Evolutionary conservation across 2,329 filamentous ascomycete genomes (phyloP).

Genomic region (Cadophora sp.): DNA sequence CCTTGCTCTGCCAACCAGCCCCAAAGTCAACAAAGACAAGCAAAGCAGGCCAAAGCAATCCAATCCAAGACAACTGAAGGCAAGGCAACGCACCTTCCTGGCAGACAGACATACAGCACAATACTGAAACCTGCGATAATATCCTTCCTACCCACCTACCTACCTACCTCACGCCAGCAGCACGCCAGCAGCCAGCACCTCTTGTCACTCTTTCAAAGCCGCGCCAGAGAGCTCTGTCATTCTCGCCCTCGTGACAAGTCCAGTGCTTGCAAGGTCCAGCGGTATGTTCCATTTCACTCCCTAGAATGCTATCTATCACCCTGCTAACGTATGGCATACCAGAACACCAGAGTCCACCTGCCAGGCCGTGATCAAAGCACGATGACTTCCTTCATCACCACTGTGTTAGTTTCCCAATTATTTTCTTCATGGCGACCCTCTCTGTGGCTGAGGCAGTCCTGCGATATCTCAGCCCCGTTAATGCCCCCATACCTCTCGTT

Average conservation of each 20-base stretch:
- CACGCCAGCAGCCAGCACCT: neutral
- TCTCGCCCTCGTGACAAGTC: neutral
- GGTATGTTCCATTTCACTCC: conserved; percentile 1
- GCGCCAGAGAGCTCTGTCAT: neutral
- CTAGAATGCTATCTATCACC: conserved; percentile 33
- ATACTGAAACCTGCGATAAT: neutral
- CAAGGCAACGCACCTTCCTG: neutral
- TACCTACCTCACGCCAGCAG: neutral
- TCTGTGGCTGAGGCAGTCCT: conserved; percentile 41
- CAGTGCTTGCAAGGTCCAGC: neutral
- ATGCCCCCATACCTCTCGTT: conserved; percentile 35
- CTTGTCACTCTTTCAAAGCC: neutral
- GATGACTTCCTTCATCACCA: conserved; percentile 83
- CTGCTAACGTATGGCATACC: conserved; percentile 44
- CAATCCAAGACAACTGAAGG: neutral
- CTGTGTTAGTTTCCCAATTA: conserved; percentile 69
- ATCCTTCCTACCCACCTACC: no score
- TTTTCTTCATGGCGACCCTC: conserved; percentile 43
- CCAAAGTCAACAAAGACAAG: conserved; percentile 23
- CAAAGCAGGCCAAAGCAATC: neutral
- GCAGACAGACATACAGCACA: neutral
- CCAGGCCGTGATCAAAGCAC: conserved; percentile 38
- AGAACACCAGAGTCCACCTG: conserved; percentile 6
- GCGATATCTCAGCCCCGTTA: conserved; percentile 41
- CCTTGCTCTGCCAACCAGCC: conserved; percentile 13